Conservation (phyloP, 768 basidiomycete species). For the Hirschioporus abietinus region DNA sequence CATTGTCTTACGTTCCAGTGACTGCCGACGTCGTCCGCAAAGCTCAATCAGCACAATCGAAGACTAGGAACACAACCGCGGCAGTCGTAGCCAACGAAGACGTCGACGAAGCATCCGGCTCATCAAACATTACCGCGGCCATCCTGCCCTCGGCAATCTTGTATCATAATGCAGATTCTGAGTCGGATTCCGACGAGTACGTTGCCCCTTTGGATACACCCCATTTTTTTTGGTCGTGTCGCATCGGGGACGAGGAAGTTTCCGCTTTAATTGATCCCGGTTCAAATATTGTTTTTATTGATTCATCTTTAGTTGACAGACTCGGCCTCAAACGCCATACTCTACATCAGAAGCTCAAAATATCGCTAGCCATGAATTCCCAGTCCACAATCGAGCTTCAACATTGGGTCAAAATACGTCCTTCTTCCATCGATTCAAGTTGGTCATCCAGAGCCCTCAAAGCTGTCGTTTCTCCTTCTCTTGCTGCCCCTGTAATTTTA, state of each 20-base stretch:
- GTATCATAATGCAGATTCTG: too few species aligned
- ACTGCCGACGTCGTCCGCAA: conserved; percentile 7
- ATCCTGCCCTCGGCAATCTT: too few species aligned
- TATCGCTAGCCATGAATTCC: conserved; percentile 9
- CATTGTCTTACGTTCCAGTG: conserved; percentile 13
- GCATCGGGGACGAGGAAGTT: not conserved
- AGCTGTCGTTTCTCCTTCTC: conserved; percentile 22
- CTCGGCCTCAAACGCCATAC: conserved; percentile 4
- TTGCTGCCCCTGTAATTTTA: too few species aligned
- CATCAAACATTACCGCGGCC: conserved; percentile 6
- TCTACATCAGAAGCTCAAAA: conserved; percentile 7
- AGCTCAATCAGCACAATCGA: not conserved
- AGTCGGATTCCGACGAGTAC: too few species aligned
- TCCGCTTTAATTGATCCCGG: conserved; percentile 25
- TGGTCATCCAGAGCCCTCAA: conserved; percentile 10
- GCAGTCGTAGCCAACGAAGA: not conserved
- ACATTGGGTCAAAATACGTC: conserved; percentile 15
- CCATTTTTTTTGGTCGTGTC: too few species aligned
- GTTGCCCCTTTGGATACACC: too few species aligned
- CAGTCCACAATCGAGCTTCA: conserved; percentile 4
- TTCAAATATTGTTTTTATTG: conserved; percentile 17
- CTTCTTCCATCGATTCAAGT: conserved; percentile 7
- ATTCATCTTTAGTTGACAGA: conserved; percentile 17
- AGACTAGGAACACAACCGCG: not conserved
- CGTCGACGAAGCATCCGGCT: conserved; percentile 2